Evolutionary conservation across 305 asterid genomes (phyloP).

Genomic region (Solanum hybrid): DNA sequence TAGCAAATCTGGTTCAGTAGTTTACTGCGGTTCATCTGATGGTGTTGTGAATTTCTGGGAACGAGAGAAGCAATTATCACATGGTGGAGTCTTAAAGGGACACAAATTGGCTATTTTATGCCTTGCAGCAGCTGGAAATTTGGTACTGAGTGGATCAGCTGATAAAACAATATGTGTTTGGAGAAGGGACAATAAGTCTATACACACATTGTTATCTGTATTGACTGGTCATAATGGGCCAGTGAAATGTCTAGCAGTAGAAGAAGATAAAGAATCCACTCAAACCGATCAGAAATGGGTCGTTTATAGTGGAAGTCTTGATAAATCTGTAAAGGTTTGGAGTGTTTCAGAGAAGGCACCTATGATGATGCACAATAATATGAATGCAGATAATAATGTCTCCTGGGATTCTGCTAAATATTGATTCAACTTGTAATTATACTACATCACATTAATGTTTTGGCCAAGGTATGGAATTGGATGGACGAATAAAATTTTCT

Average conservation of each 20-base stretch:
- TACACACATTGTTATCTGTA: constrained; percentile 37
- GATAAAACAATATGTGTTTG: constrained; percentile 58
- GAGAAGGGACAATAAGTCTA: constrained; percentile 36
- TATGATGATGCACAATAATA: constrained; percentile 16
- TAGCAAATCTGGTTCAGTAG: constrained; percentile 22
- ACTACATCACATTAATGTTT: neutral
- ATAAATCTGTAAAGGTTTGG: constrained; percentile 62
- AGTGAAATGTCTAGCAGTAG: constrained; percentile 59
- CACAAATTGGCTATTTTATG: constrained; percentile 62
- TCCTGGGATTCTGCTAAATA: neutral
- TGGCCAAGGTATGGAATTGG: neutral
- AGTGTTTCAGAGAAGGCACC: constrained; percentile 40
- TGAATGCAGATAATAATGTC: neutral
- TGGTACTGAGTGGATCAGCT: constrained; percentile 56
- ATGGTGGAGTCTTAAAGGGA: constrained; percentile 50
- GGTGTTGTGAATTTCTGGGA: constrained; percentile 60
- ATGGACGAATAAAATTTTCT: neutral
- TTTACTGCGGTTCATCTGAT: constrained; percentile 57
- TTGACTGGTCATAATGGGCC: constrained; percentile 51
- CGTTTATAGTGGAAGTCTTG: constrained; percentile 55
- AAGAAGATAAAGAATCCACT: constrained; percentile 29
- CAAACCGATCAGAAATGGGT: constrained; percentile 26
- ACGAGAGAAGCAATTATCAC: constrained; percentile 23
- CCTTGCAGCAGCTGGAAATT: constrained; percentile 38
- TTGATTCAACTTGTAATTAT: neutral